Evolutionary conservation across 2,329 filamentous ascomycete species (phyloP), one percentile per base, ranked within the genome.

Genomic region (Trichoderma aggressivum): DNA sequence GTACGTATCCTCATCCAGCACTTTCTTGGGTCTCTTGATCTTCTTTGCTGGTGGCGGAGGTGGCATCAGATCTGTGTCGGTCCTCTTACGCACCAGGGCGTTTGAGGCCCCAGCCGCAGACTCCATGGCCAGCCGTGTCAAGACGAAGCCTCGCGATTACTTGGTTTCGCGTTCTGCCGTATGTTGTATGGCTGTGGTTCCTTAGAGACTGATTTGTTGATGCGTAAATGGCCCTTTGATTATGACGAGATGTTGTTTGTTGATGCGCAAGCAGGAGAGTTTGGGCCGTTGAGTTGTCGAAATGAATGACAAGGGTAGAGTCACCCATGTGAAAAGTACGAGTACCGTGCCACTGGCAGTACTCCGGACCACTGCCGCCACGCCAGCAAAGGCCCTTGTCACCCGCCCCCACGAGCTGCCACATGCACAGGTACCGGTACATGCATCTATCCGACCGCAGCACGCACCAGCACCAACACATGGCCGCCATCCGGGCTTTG

Each of bases 1-100:
- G 81, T 99, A 99, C 67, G 92, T 90, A 75, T 99, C 95, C 85
- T 99, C 96, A 80, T 97, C 94, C 32, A 99, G 88, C 32, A 98
- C 90, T 73, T 91, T 92, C 73, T 91, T 90, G 0, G 96, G 96
- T 66, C 96, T 89, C 82, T 98, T 98, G 78, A 98, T 97, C 71
- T 94, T 91, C 81, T 97, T 98, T 55, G 90, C 85, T 0, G 90
- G 87, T 5, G 94, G 93, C 7, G 95, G 94, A 12, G 94, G 94
- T 18, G 93, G 92, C 94, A 98, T 98, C 75, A 84, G 84, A 70
- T 92, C 89, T 30, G 84, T 87, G 71, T 93, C 90, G 69, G 92
- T 85, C 74, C 90, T 86, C 82, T 94, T 94, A 70, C 87, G 88
- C 68, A 90, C 84, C 72, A 96, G 86, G 72, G 91, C 88, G 64